Evolutionary conservation across 2,329 filamentous ascomycete species (phyloP).

Genomic region (Trichoderma arundinaceum): DNA sequence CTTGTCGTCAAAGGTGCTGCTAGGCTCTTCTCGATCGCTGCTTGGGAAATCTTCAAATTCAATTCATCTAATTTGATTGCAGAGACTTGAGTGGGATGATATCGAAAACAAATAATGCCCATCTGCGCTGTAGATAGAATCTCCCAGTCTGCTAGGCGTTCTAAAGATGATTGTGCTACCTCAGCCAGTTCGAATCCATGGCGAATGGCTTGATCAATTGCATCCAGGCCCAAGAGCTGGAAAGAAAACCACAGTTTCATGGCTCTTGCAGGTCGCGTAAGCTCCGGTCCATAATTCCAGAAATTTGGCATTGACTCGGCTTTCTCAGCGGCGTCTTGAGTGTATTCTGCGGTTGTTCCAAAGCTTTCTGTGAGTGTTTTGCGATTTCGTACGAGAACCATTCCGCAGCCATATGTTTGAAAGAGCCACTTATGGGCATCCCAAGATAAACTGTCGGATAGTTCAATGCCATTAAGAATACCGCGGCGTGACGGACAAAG

Average conservation of each 20-base stretch:
- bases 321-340: conserved; percentile 38
- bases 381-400: conserved; percentile 36
- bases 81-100: background rate
- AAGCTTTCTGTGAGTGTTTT: conserved; percentile 35
- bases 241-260: conserved; percentile 41
- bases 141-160: conserved; percentile 35
- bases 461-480: conserved; percentile 30
- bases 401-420: conserved; percentile 39
- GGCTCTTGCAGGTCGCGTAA: conserved; percentile 36
- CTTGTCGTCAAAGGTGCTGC: conserved; percentile 33
- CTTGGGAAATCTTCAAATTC: conserved; percentile 27
- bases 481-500: conserved; percentile 32
- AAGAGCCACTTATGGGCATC: conserved; percentile 41
- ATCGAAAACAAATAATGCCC: conserved; percentile 36
- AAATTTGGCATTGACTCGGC: conserved; percentile 38
- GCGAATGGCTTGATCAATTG: conserved; percentile 36
- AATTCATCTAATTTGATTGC: conserved; percentile 30
- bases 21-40: conserved; percentile 23
- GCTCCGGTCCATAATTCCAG: conserved; percentile 39
- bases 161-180: conserved; percentile 35
- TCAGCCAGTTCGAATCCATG: conserved; percentile 37
- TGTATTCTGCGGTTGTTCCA: conserved; percentile 38
- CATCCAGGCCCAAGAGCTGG: conserved; percentile 35
- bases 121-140: conserved; percentile 38
- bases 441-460: conserved; percentile 39